Evolutionary conservation across 331 rosid species (phyloP).

Genomic region (Ulmus americana): DNA sequence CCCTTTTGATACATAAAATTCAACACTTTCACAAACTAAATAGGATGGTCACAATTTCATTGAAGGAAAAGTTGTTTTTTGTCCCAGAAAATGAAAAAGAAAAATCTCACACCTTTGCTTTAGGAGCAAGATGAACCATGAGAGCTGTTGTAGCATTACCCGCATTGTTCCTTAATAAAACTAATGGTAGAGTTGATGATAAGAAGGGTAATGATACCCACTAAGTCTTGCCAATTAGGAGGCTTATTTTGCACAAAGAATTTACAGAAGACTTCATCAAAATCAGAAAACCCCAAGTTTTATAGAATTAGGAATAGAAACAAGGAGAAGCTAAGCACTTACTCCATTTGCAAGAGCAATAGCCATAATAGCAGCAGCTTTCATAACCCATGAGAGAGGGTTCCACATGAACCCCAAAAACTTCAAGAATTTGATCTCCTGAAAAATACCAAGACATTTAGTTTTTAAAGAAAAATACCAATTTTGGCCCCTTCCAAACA

Average conservation of each 20-base stretch:
- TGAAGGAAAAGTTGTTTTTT: background rate
- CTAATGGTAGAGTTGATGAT: constrained; percentile 87
- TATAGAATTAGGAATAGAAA: background rate
- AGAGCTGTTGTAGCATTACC: constrained; percentile 97
- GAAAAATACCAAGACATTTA: constrained; percentile 30
- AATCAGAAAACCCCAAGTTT: constrained; percentile 10
- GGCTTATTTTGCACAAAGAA: constrained; percentile 57
- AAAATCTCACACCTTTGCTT: constrained; percentile 67
- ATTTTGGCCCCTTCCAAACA: constrained; percentile 91
- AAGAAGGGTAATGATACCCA: constrained; percentile 86
- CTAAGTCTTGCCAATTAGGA: constrained; percentile 94
- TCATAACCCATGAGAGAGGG: constrained; percentile 99
- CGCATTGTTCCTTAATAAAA: constrained; percentile 94
- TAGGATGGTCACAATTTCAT: background rate
- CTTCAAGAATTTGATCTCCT: constrained; percentile 87
- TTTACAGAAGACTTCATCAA: constrained; percentile 8
- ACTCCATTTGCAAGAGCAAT: constrained; percentile 99
- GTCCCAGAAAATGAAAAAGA: background rate
- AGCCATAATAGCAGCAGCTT: constrained; percentile 99
- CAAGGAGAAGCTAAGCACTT: constrained; percentile 21
- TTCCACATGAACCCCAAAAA: constrained; percentile 98
- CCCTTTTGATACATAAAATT: background rate
- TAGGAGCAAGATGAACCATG: constrained; percentile 96
- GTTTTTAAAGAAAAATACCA: constrained; percentile 36
- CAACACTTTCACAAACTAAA: background rate